Conservation (phyloP, 257 asterid species). For the Nicotiana tomentosiformis region DNA sequence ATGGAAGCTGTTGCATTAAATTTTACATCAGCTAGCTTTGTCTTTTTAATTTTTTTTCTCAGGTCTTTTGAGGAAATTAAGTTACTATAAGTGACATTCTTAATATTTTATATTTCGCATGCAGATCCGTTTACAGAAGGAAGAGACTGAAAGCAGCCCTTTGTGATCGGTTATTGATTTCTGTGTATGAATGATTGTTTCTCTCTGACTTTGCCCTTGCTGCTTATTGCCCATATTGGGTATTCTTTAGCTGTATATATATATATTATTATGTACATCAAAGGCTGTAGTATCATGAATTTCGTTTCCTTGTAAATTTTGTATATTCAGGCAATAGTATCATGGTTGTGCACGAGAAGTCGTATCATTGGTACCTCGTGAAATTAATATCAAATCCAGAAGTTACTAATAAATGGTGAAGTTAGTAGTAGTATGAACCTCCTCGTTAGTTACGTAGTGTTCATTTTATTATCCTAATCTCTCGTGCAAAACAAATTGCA, state of each 20-base stretch:
- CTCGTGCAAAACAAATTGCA: not conserved
- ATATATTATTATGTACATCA: constrained; percentile 4
- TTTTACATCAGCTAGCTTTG: not conserved
- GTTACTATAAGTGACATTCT: not conserved
- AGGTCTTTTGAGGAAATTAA: not conserved
- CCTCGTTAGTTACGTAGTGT: not conserved
- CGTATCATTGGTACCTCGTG: not conserved
- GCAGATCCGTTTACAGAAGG: constrained; percentile 51
- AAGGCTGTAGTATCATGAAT: not conserved
- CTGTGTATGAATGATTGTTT: not conserved
- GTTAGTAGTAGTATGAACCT: not conserved
- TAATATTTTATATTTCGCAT: not conserved
- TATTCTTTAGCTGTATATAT: constrained; percentile 1
- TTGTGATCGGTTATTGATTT: not conserved
- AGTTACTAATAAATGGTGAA: not conserved
- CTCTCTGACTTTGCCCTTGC: not conserved
- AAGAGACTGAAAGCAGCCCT: constrained; percentile 17
- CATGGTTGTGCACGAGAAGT: not conserved
- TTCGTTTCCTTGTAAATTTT: not conserved
- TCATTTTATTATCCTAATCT: not conserved
- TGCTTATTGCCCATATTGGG: not conserved
- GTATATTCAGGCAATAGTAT: not conserved
- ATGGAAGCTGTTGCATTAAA: not conserved
- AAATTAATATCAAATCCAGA: not conserved
- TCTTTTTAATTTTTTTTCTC: not conserved